Percentiles rank a stretch among this genome's conserved stretches.
These are phyloP conservation scores for Agrocybe praecox DNA, from an alignment of 768 basidiomycete genomes.

Conservation along the genomic window DNA sequence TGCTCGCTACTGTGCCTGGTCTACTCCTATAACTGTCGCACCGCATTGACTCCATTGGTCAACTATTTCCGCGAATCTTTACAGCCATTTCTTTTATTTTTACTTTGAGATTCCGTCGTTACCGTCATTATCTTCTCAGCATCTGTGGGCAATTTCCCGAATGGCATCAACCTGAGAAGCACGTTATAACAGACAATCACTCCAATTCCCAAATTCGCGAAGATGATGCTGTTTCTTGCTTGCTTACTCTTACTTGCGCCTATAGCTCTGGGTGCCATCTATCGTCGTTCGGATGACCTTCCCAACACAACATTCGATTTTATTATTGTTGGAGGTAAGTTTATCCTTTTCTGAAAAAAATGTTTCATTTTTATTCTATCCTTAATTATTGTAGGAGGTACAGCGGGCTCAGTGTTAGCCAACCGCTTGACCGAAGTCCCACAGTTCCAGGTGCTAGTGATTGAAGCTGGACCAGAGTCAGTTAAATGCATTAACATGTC, in stretches of 20 bases:
- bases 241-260: neutral
- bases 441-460: slow-evolving; percentile 44
- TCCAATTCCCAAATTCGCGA: neutral
- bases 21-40: neutral
- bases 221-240: neutral
- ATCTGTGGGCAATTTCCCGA: neutral
- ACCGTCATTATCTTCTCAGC: neutral
- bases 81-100: neutral
- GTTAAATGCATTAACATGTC: too few relatives aligned
- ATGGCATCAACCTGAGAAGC: neutral
- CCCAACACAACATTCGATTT: slow-evolving; percentile 15
- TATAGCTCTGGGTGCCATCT: neutral
- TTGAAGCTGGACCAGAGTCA: slow-evolving; percentile 61
- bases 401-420: slow-evolving; percentile 59
- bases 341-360: neutral
- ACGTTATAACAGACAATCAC: neutral
- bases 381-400: slow-evolving; percentile 36
- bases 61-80: neutral
- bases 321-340: slow-evolving; percentile 21
- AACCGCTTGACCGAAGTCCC: slow-evolving; percentile 55
- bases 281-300: neutral
- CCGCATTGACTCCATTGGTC: neutral
- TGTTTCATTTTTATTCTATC: neutral
- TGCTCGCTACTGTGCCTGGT: neutral
- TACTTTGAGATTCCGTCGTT: neutral